Percentiles rank a stretch among this genome's conserved stretches.
Conservation (phyloP, 306 rosid genomes). For the Ziziphus jujuba region DNA sequence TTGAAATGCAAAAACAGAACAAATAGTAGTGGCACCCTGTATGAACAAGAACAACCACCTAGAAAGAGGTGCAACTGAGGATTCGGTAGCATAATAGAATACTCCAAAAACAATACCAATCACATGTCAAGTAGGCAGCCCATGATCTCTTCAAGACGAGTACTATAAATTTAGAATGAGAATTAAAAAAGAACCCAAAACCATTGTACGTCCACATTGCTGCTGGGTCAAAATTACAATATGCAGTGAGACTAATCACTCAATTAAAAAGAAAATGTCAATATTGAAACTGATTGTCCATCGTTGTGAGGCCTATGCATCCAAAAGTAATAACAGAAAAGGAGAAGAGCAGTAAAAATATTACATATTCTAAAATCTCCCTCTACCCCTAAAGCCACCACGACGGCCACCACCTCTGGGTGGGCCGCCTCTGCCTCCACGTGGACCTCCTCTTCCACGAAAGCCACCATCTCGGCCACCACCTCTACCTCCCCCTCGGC, state of each 20-base stretch:
- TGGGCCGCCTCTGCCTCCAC: slow-evolving; percentile 82
- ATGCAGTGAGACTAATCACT: slow-evolving; percentile 26
- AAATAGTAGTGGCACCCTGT: too few relatives aligned
- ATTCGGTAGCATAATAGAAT: too few relatives aligned
- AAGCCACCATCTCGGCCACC: slow-evolving; percentile 52
- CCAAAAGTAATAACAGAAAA: slow-evolving; percentile 30
- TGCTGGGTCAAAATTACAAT: slow-evolving; percentile 9
- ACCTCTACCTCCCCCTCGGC: slow-evolving; percentile 37
- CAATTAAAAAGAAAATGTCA: slow-evolving; percentile 17
- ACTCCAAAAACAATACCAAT: too few relatives aligned
- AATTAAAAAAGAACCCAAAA: neutral
- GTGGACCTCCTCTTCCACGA: slow-evolving; percentile 80
- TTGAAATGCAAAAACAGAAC: too few relatives aligned
- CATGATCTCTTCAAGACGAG: neutral
- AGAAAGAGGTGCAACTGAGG: too few relatives aligned
- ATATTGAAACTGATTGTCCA: slow-evolving; percentile 15
- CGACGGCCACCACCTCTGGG: slow-evolving; percentile 72
- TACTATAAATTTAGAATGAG: slow-evolving; percentile 1
- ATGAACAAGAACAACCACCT: too few relatives aligned
- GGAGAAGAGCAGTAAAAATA: slow-evolving; percentile 19
- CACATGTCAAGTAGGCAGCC: neutral
- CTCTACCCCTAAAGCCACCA: slow-evolving; percentile 92
- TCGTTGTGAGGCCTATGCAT: slow-evolving; percentile 17
- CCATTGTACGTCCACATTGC: neutral
- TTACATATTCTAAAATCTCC: slow-evolving; percentile 57